Evolutionary conservation across 139 green algal species (phyloP), one percentile per base, ranked within the genome.

Genomic region (Micractinium conductrix): DNA sequence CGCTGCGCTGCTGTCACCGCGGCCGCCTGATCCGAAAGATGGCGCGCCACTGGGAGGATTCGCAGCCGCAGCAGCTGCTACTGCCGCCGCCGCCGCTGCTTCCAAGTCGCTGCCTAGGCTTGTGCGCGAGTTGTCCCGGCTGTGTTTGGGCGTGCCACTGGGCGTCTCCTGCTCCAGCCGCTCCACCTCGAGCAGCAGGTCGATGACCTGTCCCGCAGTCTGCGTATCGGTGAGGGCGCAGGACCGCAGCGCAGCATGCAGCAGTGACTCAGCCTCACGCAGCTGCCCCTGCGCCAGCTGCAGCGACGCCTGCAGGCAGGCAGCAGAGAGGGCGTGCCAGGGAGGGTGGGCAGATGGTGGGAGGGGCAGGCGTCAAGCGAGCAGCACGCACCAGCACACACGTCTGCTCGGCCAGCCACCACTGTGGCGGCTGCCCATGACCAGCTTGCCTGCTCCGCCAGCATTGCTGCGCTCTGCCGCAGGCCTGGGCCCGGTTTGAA

Each of bases 211-310:
- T 28, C 40, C 16, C 24, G 78, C 60, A 12, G 63, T 60, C 78
- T 74, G 72, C 30, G 44, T 60, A 30, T 74, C 60, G 19, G 58
- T 43, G 14, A n/a, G 40, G 60, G 78, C 35, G 42, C 78, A 83
- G 30, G 26, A 12, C 2, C 65, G 50, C 40, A 83, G 78, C 30
- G 78, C 78, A 0, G 42, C 30, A 42, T 84, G 65, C 79, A 84
- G 60, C 78, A 83, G 40, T 19, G 50, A 9, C 65, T 60, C 79
- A 2, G 78, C 78, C 10, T 74, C 60, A 2, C 44, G 60, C 40
- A 60, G 78, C 26, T 42, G 78, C 60, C 78, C 60, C 60, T 62
- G 78, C 60, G 74, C 60, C 42, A 83, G 72, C 43, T 40, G n/a
- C 72, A 58, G 44, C 43, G 28, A 30, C 1, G 72, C 69, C 69